Evolutionary conservation across 129 eudicot genomes (phyloP).

Genomic region (Dittrichia graveolens): DNA sequence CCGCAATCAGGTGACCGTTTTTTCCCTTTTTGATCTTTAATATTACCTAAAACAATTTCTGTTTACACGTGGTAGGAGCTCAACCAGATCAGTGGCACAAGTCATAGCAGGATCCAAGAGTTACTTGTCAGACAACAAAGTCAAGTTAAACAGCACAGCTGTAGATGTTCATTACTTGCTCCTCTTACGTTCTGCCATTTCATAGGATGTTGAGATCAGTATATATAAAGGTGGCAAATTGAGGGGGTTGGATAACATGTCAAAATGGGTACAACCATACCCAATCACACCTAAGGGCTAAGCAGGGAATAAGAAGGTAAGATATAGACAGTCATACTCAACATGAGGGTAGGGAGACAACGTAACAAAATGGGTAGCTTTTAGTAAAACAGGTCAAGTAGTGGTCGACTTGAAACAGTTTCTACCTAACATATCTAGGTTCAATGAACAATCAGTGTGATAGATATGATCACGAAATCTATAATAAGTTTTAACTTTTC

Average conservation of each 20-base stretch:
- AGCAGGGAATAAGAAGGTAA: no score
- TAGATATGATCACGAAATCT: no score
- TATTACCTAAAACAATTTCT: neutral
- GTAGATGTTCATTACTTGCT: slow-evolving; percentile 2
- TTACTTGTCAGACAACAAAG: slow-evolving; percentile 19
- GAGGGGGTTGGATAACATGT: neutral
- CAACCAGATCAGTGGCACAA: slow-evolving; percentile 2
- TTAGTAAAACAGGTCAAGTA: no score
- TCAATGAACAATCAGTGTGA: no score
- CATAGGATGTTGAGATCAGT: neutral
- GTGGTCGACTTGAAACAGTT: no score
- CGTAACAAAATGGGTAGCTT: no score
- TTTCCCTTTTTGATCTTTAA: neutral
- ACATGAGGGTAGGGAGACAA: no score
- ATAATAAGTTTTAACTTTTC: no score
- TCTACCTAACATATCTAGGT: no score
- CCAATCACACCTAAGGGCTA: no score
- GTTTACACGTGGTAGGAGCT: slow-evolving; percentile 1
- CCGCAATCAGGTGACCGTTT: slow-evolving; percentile 1
- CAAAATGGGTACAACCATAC: neutral
- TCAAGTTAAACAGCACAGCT: slow-evolving; percentile 22
- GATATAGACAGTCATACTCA: no score
- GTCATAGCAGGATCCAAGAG: slow-evolving; percentile 1
- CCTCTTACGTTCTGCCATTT: slow-evolving; percentile 21
- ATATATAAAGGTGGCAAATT: no score